Evolutionary conservation across 768 basidiomycete species (phyloP).

Genomic region (Rhodotorula diobovata): DNA sequence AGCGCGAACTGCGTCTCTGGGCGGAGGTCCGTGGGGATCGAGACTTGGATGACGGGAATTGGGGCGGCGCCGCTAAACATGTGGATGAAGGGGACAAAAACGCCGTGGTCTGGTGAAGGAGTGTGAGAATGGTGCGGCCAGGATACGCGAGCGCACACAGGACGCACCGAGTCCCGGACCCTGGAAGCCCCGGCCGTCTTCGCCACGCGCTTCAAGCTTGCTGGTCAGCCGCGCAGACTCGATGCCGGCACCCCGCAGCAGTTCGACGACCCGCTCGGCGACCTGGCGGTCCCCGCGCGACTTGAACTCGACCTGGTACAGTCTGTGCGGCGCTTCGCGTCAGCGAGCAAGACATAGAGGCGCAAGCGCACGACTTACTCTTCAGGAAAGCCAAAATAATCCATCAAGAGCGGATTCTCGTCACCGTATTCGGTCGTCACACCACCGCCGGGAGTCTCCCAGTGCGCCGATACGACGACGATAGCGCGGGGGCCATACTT

Average conservation of each 20-base stretch:
- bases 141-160: not conserved
- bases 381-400: conserved; percentile 64
- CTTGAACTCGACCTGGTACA: conserved; percentile 63
- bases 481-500: conserved; percentile 72
- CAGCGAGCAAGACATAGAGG: not conserved
- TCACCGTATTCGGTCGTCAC: conserved; percentile 72
- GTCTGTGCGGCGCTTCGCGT: not conserved
- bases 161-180: conserved; percentile 56
- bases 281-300: conserved; percentile 61
- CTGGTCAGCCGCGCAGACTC: conserved; percentile 53
- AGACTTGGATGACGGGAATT: conserved; percentile 59
- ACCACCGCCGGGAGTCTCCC: conserved; percentile 63
- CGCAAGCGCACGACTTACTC: not conserved
- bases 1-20: conserved; percentile 63
- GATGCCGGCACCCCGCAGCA: conserved; percentile 60
- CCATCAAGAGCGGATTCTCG: conserved; percentile 68
- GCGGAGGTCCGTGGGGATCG: conserved; percentile 58
- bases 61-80: conserved; percentile 60
- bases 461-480: conserved; percentile 76
- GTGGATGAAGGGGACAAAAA: conserved; percentile 70
- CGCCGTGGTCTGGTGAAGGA: conserved; percentile 59
- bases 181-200: conserved; percentile 61
- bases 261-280: conserved; percentile 59
- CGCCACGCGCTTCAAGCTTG: conserved; percentile 57
- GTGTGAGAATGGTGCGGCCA: too few species aligned